Evolutionary conservation across 139 green algal species (phyloP).

Genomic region (Nannochloris sp.): DNA sequence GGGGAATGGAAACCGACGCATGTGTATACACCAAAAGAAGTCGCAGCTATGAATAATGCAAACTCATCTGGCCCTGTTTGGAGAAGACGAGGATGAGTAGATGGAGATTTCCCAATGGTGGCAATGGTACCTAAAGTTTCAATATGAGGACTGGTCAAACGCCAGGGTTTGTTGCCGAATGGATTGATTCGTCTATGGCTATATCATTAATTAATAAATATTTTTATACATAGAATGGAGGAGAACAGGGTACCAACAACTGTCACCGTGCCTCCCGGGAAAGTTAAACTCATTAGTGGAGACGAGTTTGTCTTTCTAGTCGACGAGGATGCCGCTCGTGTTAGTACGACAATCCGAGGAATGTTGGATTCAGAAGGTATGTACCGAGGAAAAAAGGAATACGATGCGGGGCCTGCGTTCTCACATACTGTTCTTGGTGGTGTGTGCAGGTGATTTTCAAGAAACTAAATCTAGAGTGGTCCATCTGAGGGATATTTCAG

Average conservation of each 20-base stretch:
- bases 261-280: not conserved
- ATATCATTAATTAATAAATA: too few relatives aligned
- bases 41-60: too few relatives aligned
- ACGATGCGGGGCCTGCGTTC: not conserved
- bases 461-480: constrained; percentile 85
- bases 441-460: constrained; percentile 74
- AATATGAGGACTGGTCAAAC: too few relatives aligned
- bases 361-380: constrained; percentile 88
- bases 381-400: not conserved
- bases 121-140: too few relatives aligned
- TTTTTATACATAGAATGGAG: not conserved
- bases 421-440: not conserved
- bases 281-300: constrained; percentile 85
- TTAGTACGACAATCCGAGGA: constrained; percentile 94
- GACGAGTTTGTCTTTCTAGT: constrained; percentile 97
- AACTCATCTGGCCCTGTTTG: too few relatives aligned
- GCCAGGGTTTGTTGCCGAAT: too few relatives aligned
- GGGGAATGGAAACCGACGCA: too few relatives aligned
- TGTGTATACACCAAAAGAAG: too few relatives aligned
- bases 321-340: constrained; percentile 87
- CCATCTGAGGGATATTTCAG: constrained; percentile 84
- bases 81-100: too few relatives aligned
- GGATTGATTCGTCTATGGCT: too few relatives aligned
- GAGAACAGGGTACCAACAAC: not conserved
- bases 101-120: too few relatives aligned